Evolutionary conservation across 768 basidiomycete species (phyloP).

Genomic region (Mycena latifolia): DNA sequence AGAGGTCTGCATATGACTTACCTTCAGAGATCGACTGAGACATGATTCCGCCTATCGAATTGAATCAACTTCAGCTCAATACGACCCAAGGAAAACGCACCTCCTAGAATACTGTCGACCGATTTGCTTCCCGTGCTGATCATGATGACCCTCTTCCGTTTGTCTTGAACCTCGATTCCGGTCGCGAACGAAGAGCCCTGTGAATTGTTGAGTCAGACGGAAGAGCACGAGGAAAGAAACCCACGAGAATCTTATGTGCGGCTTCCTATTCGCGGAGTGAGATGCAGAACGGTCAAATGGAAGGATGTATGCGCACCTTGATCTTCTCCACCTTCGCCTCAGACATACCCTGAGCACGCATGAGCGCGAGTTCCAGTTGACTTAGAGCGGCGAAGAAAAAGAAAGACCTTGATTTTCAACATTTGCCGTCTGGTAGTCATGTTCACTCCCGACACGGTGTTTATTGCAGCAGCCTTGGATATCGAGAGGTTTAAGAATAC

Average conservation of each 20-base stretch:
- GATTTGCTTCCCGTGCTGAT: constrained; percentile 95
- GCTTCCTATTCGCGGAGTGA: constrained; percentile 74
- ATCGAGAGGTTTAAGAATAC: constrained; percentile 25
- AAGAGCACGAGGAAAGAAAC: constrained; percentile 29
- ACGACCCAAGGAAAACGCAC: constrained; percentile 52
- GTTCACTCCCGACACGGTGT: constrained; percentile 88
- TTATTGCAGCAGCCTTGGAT: constrained; percentile 78
- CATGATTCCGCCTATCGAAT: constrained; percentile 81
- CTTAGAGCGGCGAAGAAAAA: constrained; percentile 3
- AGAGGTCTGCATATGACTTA: constrained; percentile 41
- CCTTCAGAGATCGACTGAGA: constrained; percentile 97
- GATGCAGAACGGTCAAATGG: constrained; percentile 7
- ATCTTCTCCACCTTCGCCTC: constrained; percentile 99
- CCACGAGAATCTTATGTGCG: constrained; percentile 86
- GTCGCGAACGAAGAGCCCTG: constrained; percentile 94
- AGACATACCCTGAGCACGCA: constrained; percentile 80
- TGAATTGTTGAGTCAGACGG: constrained; percentile 1
- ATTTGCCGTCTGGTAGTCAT: constrained; percentile 94
- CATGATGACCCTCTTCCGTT: constrained; percentile 79
- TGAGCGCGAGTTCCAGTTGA: constrained; percentile 19
- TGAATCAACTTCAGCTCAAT: constrained; percentile 1
- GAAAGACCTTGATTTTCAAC: constrained; percentile 89
- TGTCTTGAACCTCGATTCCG: constrained; percentile 91
- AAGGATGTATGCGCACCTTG: constrained; percentile 62
- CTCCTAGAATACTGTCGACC: constrained; percentile 91